Base-by-base conservation (phyloP, 495 filamentous ascomycete species). In the Podospora pseudopauciseta region DNA sequence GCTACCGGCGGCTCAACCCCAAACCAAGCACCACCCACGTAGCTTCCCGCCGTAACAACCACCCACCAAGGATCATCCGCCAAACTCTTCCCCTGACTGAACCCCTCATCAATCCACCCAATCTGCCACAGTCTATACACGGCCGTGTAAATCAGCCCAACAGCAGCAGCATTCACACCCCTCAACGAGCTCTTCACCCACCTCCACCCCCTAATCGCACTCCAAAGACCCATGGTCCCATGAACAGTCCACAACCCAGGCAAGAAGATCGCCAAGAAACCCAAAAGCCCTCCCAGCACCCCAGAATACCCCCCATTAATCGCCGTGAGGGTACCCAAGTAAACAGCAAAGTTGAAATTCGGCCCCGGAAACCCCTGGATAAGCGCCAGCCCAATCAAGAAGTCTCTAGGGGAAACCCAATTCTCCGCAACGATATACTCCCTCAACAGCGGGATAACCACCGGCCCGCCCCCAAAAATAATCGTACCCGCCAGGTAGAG, bases 281-380 rank as follows among this genome's bases (percentile, higher is more conserved):
- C 89, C 16, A 94, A 67, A 0, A 91, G 23, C 0, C 91, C 90
- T 4, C 78, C 79, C 1, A 71, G 72, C 0, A 84, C 67, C 5
- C 73, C 63, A 32, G 67, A 71, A 2, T 77, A 63, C 0, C 76
- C 74, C 15, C 55, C 65, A 6, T 75, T 75, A 16, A 81, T 72
- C 0, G 90, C 85, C 0, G 82, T 80, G 44, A 94, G 79, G 4
- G 84, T 77, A 28, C 92, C 91, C 15, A 94, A 83, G 71, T 89
- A 94, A 19, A 94, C 90, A 3, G 89, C 91, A 72, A 94, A 94
- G 75, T 94, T 96, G 85, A 94, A 94, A 75, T 96, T 94, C 0
- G 92, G 92, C 0, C 92, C 92, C 0, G 91, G 92, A 71, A 94
- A 93, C 1, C 91, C 87, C 76, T 96, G 92, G 68, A 92, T 92